Evolutionary conservation across 306 rosid species (phyloP).

Genomic region (Mimosa bimucronata): DNA sequence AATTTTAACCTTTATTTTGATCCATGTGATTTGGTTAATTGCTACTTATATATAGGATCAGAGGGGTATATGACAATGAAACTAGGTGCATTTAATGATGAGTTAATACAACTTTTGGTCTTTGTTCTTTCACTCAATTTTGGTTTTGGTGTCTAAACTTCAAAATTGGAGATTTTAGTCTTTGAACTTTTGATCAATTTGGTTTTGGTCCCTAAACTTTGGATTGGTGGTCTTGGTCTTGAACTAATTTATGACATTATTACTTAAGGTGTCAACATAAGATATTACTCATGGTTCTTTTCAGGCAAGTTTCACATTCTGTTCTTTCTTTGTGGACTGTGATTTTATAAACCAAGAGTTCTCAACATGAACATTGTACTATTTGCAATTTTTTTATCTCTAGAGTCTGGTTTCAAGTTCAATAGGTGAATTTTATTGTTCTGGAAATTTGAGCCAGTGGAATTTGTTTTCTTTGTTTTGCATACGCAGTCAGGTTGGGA

Average conservation of each 20-base stretch:
- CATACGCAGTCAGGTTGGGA: conserved; percentile 55
- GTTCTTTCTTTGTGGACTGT: neutral
- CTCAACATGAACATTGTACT: neutral
- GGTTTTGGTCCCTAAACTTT: too few relatives aligned
- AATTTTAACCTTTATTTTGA: too few relatives aligned
- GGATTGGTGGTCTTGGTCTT: too few relatives aligned
- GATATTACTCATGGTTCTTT: neutral
- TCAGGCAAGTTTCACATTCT: neutral
- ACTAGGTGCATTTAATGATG: neutral
- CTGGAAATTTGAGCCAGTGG: conserved; percentile 11
- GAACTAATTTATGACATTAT: neutral
- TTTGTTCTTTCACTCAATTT: too few relatives aligned
- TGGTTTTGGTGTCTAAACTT: too few relatives aligned
- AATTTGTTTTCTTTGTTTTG: conserved; percentile 49
- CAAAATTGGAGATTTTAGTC: too few relatives aligned
- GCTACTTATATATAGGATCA: too few relatives aligned
- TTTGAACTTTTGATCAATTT: too few relatives aligned
- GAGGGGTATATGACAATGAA: neutral
- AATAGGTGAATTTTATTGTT: neutral
- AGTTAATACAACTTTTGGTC: too few relatives aligned
- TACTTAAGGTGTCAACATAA: too few relatives aligned
- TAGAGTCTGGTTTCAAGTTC: neutral
- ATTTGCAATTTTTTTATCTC: neutral
- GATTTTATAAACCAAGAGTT: neutral
- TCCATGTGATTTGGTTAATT: too few relatives aligned